phyloP scores from a whole-genome alignment of 768 basidiomycete genomes.

The Lanmaoa pseudosensibilis region DNA sequence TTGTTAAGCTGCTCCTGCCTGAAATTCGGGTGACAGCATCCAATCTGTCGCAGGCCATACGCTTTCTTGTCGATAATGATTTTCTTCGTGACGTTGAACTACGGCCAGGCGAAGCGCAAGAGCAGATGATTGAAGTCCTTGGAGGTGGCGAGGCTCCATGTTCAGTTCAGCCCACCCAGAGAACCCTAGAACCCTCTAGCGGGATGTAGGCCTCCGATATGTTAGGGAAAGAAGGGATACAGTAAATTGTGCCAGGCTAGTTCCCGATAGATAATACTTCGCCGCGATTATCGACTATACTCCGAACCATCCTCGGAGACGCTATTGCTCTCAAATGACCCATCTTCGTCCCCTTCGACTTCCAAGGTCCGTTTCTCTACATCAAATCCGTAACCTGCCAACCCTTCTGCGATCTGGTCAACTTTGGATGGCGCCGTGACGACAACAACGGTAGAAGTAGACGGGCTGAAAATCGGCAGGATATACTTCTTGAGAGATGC shows the following conservation, averaged over 20 bases:
- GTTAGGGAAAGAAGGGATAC: background rate
- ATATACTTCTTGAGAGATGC: conserved; percentile 69
- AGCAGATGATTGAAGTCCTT: conserved; percentile 63
- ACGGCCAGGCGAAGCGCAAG: conserved; percentile 71
- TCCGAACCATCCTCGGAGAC: conserved; percentile 35
- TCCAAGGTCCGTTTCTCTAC: conserved; percentile 73
- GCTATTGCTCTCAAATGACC: conserved; percentile 32
- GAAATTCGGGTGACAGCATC: conserved; percentile 89
- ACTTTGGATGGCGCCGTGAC: conserved; percentile 83
- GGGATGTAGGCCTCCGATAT: background rate
- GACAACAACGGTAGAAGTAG: conserved; percentile 74
- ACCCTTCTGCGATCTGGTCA: conserved; percentile 63
- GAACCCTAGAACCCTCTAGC: background rate
- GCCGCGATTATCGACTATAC: conserved; percentile 8
- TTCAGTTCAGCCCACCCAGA: background rate
- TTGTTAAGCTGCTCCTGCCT: conserved; percentile 67
- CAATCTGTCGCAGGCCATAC: conserved; percentile 89
- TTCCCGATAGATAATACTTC: background rate
- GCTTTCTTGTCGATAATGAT: conserved; percentile 87
- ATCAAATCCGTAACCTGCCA: conserved; percentile 70
- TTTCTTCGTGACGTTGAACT: conserved; percentile 81
- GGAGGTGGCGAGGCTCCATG: conserved; percentile 19
- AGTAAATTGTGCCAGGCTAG: background rate
- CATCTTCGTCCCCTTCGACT: conserved; percentile 53
- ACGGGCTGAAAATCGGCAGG: conserved; percentile 79